These are phyloP conservation scores for Phytophthora nicotianae DNA, from an alignment of 352 stramenopile species.

Conservation along the genomic window DNA sequence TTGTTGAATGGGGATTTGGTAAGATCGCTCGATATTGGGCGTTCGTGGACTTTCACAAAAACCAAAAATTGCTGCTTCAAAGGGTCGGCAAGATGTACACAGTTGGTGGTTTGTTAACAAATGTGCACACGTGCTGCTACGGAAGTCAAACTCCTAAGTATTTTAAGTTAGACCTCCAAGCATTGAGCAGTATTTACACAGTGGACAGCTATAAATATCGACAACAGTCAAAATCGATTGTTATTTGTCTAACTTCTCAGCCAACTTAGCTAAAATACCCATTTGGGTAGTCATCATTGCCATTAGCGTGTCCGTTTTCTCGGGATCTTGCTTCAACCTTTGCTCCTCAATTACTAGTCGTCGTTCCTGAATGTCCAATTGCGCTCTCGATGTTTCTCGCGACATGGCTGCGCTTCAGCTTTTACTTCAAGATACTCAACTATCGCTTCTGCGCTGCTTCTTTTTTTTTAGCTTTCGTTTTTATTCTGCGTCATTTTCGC, in stretches of 20 bases:
- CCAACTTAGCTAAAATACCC: constrained; percentile 4
- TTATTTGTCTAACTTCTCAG: constrained; percentile 8
- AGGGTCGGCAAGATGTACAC: constrained; percentile 10
- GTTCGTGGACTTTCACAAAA: constrained; percentile 16
- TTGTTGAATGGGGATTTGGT: not conserved
- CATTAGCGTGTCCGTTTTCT: not conserved
- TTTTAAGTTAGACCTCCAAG: not conserved
- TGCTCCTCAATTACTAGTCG: not conserved
- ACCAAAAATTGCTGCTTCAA: constrained; percentile 13
- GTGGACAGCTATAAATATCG: not conserved
- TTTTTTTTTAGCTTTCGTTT: not conserved
- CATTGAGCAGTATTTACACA: constrained; percentile 5
- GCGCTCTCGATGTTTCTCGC: not conserved
- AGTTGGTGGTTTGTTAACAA: constrained; percentile 3
- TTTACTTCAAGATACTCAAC: constrained; percentile 8
- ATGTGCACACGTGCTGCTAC: constrained; percentile 5
- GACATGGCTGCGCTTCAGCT: not conserved
- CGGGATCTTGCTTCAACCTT: constrained; percentile 4
- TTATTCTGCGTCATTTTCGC: not conserved
- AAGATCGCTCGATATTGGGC: constrained; percentile 3
- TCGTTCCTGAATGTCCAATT: constrained; percentile 2
- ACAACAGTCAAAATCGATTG: not conserved
- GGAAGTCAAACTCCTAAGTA: constrained; percentile 7
- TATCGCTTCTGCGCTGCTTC: constrained; percentile 4
- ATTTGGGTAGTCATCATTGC: constrained; percentile 1